phyloP scores from a whole-genome alignment of 2,329 filamentous ascomycete genomes.

The Aspergillus phoenicis region DNA sequence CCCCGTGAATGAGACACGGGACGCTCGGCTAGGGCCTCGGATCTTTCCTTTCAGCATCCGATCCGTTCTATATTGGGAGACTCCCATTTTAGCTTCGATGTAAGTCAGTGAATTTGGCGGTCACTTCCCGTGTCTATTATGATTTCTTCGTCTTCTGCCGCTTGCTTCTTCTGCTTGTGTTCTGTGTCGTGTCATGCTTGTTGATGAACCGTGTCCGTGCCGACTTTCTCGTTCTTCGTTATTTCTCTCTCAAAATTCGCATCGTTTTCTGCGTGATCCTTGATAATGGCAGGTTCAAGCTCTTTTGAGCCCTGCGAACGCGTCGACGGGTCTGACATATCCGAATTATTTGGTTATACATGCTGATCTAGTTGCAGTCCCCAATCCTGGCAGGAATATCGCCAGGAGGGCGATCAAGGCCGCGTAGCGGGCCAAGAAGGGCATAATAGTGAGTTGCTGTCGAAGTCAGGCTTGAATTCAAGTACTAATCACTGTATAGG shows the following conservation, averaged over 20 bases:
- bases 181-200: background rate
- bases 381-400: background rate
- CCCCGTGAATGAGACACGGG: background rate
- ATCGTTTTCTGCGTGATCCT: background rate
- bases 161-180: background rate
- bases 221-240: background rate
- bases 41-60: background rate
- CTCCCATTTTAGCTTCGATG: background rate
- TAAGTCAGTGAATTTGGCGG: background rate
- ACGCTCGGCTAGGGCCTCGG: background rate
- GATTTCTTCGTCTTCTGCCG: background rate
- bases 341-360: background rate
- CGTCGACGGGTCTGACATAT: background rate
- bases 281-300: slow-evolving; percentile 7
- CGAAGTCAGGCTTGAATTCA: background rate
- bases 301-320: background rate
- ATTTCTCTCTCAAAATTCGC: background rate
- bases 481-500: background rate
- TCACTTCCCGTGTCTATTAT: background rate
- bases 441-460: background rate
- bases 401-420: background rate
- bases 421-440: background rate
- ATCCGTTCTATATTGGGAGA: background rate
- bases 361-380: background rate
- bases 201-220: background rate